Evolutionary conservation across 176 grass and related monocot genomes (phyloP).

Genomic region (Rhynchospora pubera): DNA sequence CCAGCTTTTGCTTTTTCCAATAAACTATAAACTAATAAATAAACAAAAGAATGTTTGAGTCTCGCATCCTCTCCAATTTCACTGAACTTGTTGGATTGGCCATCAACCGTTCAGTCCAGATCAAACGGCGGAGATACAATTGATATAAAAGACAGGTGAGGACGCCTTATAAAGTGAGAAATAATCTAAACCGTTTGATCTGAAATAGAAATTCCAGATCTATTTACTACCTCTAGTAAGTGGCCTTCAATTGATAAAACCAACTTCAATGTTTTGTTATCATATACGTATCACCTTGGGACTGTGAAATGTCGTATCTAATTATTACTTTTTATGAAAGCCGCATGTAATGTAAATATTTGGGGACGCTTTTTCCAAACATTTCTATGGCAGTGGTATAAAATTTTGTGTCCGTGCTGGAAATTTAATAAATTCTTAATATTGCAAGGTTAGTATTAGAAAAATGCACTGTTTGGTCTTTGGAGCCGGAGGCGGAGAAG

Average conservation of each 20-base stretch:
- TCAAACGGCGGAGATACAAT: too few relatives aligned
- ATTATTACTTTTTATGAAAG: background rate
- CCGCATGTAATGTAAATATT: background rate
- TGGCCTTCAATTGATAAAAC: too few relatives aligned
- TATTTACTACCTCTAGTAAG: too few relatives aligned
- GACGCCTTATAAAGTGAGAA: too few relatives aligned
- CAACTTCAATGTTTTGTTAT: background rate
- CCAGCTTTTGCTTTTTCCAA: background rate
- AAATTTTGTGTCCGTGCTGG: background rate
- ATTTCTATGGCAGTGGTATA: background rate
- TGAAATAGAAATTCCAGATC: too few relatives aligned
- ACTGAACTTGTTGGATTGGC: too few relatives aligned
- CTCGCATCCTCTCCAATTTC: too few relatives aligned
- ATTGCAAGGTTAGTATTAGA: background rate
- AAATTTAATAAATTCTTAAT: background rate
- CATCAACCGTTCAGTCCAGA: too few relatives aligned
- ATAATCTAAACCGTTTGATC: too few relatives aligned
- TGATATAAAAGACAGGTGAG: too few relatives aligned
- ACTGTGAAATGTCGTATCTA: background rate
- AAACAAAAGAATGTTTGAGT: background rate
- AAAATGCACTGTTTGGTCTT: background rate
- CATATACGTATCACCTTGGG: conserved; percentile 1
- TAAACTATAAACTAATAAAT: background rate
- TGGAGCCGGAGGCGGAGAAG: background rate
- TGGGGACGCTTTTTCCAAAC: background rate